phyloP scores from a whole-genome alignment of 2,329 filamentous ascomycete genomes.

The Ceratocystis huliohia region DNA sequence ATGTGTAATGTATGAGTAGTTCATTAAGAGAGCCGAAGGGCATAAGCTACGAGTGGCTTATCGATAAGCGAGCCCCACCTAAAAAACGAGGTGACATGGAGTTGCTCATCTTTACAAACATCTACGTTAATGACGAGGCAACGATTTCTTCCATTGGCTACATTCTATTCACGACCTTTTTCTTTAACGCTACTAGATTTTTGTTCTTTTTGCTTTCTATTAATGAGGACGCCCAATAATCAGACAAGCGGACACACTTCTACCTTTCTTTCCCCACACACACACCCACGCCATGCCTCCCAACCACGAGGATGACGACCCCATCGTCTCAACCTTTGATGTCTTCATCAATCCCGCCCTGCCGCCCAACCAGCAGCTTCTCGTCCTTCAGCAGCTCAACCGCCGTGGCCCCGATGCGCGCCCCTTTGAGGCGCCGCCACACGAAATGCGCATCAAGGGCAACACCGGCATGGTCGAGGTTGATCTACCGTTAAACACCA shows the following conservation, averaged over 20 bases:
- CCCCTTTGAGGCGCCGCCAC: conserved; percentile 48
- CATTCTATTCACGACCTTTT: neutral
- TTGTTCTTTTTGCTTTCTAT: neutral
- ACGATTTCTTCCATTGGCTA: no score
- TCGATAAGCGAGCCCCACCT: conserved; percentile 18
- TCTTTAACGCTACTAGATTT: neutral
- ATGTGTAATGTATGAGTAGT: neutral
- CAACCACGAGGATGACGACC: conserved; percentile 42
- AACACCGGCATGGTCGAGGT: conserved; percentile 76
- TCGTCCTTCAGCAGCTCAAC: conserved; percentile 83
- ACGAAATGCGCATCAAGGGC: conserved; percentile 70
- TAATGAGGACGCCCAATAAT: neutral
- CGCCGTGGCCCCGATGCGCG: conserved; percentile 46
- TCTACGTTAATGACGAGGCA: neutral
- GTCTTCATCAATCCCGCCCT: conserved; percentile 72
- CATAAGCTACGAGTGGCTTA: conserved; percentile 9
- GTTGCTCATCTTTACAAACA: neutral
- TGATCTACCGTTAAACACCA: conserved; percentile 70
- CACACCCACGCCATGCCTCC: conserved; percentile 18
- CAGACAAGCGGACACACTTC: no score
- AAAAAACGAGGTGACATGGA: conserved; percentile 6
- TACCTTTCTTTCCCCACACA: no score
- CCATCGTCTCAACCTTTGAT: conserved; percentile 63
- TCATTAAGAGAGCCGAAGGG: neutral
- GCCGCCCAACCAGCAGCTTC: conserved; percentile 49